These are phyloP conservation scores for Chaetoceros tenuissimus DNA, from an alignment of 108 stramenopile species.

Conservation along the genomic window DNA sequence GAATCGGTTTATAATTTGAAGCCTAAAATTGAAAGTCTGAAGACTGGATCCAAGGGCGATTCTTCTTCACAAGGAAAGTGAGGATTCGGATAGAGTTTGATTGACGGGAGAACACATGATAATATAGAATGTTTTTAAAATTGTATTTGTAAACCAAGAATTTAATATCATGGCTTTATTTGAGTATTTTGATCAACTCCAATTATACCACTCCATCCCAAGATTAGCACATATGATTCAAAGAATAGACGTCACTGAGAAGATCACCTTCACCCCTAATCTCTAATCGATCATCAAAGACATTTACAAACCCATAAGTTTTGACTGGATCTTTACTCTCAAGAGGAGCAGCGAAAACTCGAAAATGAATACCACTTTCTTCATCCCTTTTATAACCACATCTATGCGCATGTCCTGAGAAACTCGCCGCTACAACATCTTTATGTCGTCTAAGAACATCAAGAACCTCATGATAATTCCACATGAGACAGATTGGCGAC, in stretches of 20 bases:
- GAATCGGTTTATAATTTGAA: too few species aligned
- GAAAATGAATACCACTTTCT: conserved; percentile 72
- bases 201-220: not conserved
- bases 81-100: too few species aligned
- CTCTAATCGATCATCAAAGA: conserved; percentile 48
- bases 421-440: conserved; percentile 60
- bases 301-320: conserved; percentile 67
- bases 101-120: too few species aligned
- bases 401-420: conserved; percentile 77
- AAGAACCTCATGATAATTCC: conserved; percentile 72
- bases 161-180: too few species aligned
- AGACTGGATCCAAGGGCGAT: too few species aligned
- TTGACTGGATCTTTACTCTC: conserved; percentile 50
- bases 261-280: conserved; percentile 65
- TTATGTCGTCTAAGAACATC: conserved; percentile 35
- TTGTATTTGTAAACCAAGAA: too few species aligned
- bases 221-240: conserved; percentile 30
- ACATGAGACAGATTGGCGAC: conserved; percentile 53
- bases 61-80: too few species aligned
- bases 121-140: too few species aligned
- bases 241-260: conserved; percentile 54
- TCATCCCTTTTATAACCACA: conserved; percentile 71
- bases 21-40: too few species aligned
- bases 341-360: conserved; percentile 67
- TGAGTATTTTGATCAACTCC: not conserved